These are phyloP conservation scores for Rhazya stricta DNA, from an alignment of 257 asterid genomes.

Conservation along the genomic window DNA sequence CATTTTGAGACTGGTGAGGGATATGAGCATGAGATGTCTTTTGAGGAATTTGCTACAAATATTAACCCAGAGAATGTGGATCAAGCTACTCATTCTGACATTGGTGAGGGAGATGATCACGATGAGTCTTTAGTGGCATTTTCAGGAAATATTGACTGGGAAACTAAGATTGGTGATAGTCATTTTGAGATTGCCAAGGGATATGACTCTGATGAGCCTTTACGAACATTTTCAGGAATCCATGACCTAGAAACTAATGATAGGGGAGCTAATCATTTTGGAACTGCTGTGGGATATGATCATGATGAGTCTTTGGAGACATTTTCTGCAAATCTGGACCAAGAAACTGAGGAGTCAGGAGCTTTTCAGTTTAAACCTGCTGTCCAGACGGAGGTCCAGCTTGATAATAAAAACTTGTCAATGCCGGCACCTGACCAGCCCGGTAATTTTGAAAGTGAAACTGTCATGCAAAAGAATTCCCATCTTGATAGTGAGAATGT, in stretches of 20 bases:
- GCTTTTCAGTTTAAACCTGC: constrained; percentile 30
- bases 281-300: constrained; percentile 19
- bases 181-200: constrained; percentile 21
- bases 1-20: constrained; percentile 17
- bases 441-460: constrained; percentile 42
- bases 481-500: constrained; percentile 9
- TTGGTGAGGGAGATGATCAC: constrained; percentile 23
- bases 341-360: constrained; percentile 23
- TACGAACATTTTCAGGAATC: constrained; percentile 31
- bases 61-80: constrained; percentile 1
- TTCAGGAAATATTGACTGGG: constrained; percentile 32
- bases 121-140: constrained; percentile 27
- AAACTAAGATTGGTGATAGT: constrained; percentile 22
- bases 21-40: constrained; percentile 28
- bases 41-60: constrained; percentile 30
- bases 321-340: constrained; percentile 30
- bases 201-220: constrained; percentile 23
- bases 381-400: constrained; percentile 25
- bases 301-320: constrained; percentile 31
- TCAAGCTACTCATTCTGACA: not conserved
- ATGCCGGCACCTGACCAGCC: constrained; percentile 26
- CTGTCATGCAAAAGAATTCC: constrained; percentile 12
- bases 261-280: constrained; percentile 19
- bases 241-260: constrained; percentile 27
- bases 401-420: constrained; percentile 25